Base-by-base conservation (phyloP, 345 rosid species). In the Eucalyptus curtisii region DNA sequence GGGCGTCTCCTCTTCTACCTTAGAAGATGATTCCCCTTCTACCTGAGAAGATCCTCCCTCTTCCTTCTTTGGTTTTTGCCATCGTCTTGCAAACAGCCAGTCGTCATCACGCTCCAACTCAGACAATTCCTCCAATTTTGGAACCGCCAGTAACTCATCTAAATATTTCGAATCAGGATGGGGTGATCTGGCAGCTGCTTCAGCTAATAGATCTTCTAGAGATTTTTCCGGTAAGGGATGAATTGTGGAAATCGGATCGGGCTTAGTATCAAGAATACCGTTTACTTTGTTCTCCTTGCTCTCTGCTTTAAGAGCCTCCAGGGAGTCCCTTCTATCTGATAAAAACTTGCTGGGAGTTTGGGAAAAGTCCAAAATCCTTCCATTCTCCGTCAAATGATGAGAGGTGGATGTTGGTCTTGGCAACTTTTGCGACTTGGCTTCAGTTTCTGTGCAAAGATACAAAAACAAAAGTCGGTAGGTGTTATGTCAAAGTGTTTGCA, bases 101-200 rank as follows among this genome's bases (percentile, higher is more conserved):
- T 93, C 94, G 27, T 94, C 94, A 81, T 93, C 95, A 89, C 64
- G 48, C 68, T 89, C 93, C 88, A 88, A 90, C 90, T 92, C 92
- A 17, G 88, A 86, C 89, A 87, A 66, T 71, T 92, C 95, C 91
- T 96, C 95, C 91, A 91, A 90, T 87, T 91, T 90, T 31, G 99
- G 96, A 89, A 96, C 90, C 45, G 90, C 86, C 52, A 96, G 92
- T 85, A 96, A 88, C 91, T 90, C 89, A 92, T 90, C 90, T 89
- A 96, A 91, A 90, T 92, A 93, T 91, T 97, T 95, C 19, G 87
- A 89, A 91, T 97, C 97, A 3, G 96, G 95, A 92, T 97, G 99
- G 66, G 95, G 98, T 61, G 93, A 95, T 87, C 92, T 94, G 50
- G 37, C 81, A 64, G 92, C 90, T 40, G 57, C 93, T 91, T 93